Evolutionary conservation across 192 early-diverging fungal species (phyloP).

Genomic region (Rhizophlyctis rosea): DNA sequence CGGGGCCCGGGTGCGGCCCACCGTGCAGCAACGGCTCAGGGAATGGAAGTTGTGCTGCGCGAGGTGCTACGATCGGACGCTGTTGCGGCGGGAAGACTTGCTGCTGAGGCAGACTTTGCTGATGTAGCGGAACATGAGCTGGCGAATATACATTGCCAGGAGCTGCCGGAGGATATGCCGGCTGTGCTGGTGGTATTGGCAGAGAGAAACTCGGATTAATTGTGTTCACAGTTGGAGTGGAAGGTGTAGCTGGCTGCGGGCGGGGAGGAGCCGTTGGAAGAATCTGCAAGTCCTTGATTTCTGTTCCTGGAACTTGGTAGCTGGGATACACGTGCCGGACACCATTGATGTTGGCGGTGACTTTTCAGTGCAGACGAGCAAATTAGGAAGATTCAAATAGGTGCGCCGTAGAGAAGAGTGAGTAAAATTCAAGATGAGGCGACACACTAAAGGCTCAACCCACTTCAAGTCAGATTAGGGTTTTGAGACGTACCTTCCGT

Average conservation of each 20-base stretch:
- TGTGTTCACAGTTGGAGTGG: slow-evolving; percentile 5
- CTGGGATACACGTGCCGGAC: slow-evolving; percentile 24
- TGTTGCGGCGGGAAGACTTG: not conserved
- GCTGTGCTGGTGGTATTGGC: not conserved
- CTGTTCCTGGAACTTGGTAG: slow-evolving; percentile 56
- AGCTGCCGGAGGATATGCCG: slow-evolving; percentile 1
- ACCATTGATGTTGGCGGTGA: slow-evolving; percentile 8
- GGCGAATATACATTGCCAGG: not conserved
- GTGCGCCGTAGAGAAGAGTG: not conserved
- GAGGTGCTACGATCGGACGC: not conserved
- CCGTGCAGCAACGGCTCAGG: slow-evolving; percentile 5
- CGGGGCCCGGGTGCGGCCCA: not conserved
- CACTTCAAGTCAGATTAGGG: not conserved
- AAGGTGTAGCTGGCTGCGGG: too few species aligned
- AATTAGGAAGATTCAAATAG: not conserved
- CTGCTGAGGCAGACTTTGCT: not conserved
- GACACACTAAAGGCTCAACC: not conserved
- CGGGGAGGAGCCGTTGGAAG: slow-evolving; percentile 33
- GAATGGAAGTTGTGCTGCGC: not conserved
- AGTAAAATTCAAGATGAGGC: not conserved
- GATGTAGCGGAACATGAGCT: not conserved
- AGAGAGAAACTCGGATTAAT: not conserved
- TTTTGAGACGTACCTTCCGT: slow-evolving; percentile 49
- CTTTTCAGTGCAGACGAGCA: too few species aligned
- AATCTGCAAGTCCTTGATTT: slow-evolving; percentile 66